phyloP scores from a whole-genome alignment of 2,329 filamentous ascomycete species.

The Fusarium incarnatum region DNA sequence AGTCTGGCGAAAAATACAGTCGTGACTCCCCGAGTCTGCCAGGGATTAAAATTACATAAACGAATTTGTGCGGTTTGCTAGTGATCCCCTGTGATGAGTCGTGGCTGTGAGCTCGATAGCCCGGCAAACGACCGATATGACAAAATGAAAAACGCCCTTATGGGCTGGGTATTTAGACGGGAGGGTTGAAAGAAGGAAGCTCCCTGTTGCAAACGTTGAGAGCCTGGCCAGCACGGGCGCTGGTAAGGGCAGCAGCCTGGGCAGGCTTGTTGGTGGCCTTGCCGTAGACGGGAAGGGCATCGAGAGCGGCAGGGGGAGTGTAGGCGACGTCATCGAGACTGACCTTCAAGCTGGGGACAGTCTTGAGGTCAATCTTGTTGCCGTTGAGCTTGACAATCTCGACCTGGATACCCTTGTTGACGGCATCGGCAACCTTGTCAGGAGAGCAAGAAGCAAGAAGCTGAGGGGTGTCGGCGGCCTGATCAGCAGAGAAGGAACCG shows the following conservation, averaged over 20 bases:
- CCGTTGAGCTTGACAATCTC: conserved; percentile 54
- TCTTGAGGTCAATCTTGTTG: conserved; percentile 52
- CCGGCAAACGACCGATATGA: not conserved
- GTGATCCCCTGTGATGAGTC: conserved; percentile 32
- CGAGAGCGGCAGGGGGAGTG: conserved; percentile 41
- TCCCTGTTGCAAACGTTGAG: conserved; percentile 34
- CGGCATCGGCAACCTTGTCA: conserved; percentile 42
- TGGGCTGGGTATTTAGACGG: conserved; percentile 24
- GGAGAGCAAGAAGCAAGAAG: conserved; percentile 52
- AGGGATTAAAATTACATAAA: conserved; percentile 43
- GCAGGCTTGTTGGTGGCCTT: conserved; percentile 31
- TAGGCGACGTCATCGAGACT: conserved; percentile 46
- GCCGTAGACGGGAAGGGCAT: conserved; percentile 48
- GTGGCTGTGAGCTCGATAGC: not conserved
- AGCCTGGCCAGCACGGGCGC: conserved; percentile 34
- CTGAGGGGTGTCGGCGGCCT: conserved; percentile 73
- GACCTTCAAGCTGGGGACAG: conserved; percentile 53
- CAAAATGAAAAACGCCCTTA: conserved; percentile 25
- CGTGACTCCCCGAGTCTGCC: conserved; percentile 37
- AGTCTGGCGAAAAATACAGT: conserved; percentile 41
- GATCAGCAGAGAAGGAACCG: conserved; percentile 57
- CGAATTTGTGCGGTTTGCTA: conserved; percentile 41
- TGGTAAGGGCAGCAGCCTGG: conserved; percentile 34
- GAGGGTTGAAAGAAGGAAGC: conserved; percentile 36
- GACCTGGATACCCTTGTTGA: conserved; percentile 48